Evolutionary conservation across 139 green algal genomes (phyloP), one percentile per base, ranked within the genome.

Genomic region (Chlamydomonas incerta): DNA sequence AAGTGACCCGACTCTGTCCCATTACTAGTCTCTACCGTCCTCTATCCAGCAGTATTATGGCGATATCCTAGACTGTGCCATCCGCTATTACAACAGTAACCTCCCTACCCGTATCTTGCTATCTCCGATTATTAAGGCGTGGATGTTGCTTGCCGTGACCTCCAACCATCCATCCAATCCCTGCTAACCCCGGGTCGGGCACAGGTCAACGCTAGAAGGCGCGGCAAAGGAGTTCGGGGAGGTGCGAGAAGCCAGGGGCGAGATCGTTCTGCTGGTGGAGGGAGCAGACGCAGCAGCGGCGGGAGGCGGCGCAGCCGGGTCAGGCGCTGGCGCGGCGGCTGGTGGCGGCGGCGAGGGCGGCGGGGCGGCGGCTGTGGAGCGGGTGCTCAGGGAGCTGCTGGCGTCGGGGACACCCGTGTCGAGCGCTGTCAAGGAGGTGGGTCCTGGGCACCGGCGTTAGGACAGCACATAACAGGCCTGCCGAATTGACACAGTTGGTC

Each of bases 251-350:
- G 72, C 89, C 5, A 84, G 90, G 24, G 94, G 95, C 10, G 94
- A 98, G 88, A 88, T 97, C 37, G 94, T 92, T 60, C 72, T 98
- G 46, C 72, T 96, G n/a, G 52, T 98, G 29, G 91, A 95, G 82
- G 93, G 91, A 28, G n/a, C 13, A 24, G 15, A 28, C 23, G 21
- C 58, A 0, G 15, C 34, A 21, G 18, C 21, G n/a, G 10, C 31
- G 60, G 65, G n/a, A 79, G 62, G n/a, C 33, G 41, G 29, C 26
- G 21, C 8, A 62, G 14, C 52, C 68, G 46, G 73, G 83, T n/a
- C n/a, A n/a, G 70, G 76, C 80, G 29, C 66, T 88, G 80, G 6
- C 6, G 62, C 26, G 31, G 69, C 11, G 9, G 75, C 31, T 9
- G 26, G 63, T 1, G 60, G 33, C 31, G 50, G 46, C 26, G 23